Percentiles rank a stretch among this genome's conserved stretches.
phyloP scores from a whole-genome alignment of 164 flowering plant species.

The Kalanchoe fedtschenkoi region DNA sequence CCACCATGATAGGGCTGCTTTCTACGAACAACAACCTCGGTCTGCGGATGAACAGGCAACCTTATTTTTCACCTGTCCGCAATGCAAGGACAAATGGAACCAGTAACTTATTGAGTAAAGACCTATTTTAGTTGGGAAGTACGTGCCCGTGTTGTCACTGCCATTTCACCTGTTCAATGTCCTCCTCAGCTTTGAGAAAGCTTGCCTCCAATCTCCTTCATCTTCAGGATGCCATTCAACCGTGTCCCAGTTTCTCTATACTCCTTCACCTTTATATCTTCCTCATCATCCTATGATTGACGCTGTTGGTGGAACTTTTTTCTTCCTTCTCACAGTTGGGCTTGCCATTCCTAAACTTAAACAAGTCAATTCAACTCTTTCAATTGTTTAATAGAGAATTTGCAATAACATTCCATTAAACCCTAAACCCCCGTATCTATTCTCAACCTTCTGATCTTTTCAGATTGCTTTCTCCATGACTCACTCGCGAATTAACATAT shows the following conservation, averaged over 20 bases:
- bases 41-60: slow-evolving; percentile 36
- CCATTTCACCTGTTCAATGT: slow-evolving; percentile 91
- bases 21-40: slow-evolving; percentile 21
- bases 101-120: no score
- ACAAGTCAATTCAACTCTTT: slow-evolving; percentile 9
- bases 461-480: no score
- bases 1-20: slow-evolving; percentile 21
- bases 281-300: slow-evolving; percentile 74
- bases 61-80: slow-evolving; percentile 22
- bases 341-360: slow-evolving; percentile 86
- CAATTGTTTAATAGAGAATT: not conserved
- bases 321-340: slow-evolving; percentile 60
- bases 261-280: slow-evolving; percentile 66
- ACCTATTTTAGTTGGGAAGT: no score
- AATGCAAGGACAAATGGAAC: slow-evolving; percentile 10
- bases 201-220: slow-evolving; percentile 73
- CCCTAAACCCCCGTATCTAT: not conserved
- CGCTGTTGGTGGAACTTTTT: slow-evolving; percentile 52
- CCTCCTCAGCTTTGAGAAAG: slow-evolving; percentile 79
- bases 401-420: slow-evolving; percentile 2
- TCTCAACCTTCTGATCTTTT: no score
- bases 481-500: no score
- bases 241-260: slow-evolving; percentile 71
- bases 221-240: slow-evolving; percentile 71
- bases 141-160: no score